These are phyloP conservation scores for Oryza meridionalis DNA, from an alignment of 176 grass and related monocot genomes.

Conservation along the genomic window DNA sequence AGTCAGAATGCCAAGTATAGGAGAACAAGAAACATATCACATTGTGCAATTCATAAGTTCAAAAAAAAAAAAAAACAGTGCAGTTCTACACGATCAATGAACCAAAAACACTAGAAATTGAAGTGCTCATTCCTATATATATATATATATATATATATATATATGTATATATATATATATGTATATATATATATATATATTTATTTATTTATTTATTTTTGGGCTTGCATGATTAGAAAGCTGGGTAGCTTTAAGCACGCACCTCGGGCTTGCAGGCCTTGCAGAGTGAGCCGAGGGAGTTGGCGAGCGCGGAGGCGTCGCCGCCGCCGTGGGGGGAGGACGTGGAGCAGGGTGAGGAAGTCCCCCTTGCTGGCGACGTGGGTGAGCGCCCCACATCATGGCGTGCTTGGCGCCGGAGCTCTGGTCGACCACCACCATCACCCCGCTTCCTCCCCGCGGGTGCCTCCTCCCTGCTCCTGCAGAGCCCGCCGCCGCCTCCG, in stretches of 20 bases:
- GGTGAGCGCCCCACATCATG: constrained; percentile 97
- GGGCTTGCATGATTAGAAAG: neutral
- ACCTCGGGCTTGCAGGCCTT: constrained; percentile 92
- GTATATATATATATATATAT: too few relatives aligned
- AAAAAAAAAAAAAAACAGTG: too few relatives aligned
- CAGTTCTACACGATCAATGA: too few relatives aligned
- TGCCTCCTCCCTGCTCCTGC: constrained; percentile 37
- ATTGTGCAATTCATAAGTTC: neutral
- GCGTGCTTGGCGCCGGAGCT: constrained; percentile 84
- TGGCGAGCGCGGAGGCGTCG: constrained; percentile 56
- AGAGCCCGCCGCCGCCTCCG: constrained; percentile 32
- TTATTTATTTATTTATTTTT: too few relatives aligned
- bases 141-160: too few relatives aligned
- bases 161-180: too few relatives aligned
- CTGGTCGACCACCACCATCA: constrained; percentile 94
- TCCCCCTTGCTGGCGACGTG: constrained; percentile 86
- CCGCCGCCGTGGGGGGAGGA: constrained; percentile 50
- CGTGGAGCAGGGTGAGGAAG: constrained; percentile 84
- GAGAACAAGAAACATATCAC: neutral
- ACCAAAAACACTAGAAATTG: neutral
- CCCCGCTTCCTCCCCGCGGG: constrained; percentile 65
- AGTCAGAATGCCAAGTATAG: neutral
- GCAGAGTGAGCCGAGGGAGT: constrained; percentile 80
- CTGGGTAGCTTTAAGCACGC: neutral
- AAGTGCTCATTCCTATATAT: too few relatives aligned